Base-by-base conservation (phyloP, 306 rosid genomes). In the Cucumis cinereus region DNA sequence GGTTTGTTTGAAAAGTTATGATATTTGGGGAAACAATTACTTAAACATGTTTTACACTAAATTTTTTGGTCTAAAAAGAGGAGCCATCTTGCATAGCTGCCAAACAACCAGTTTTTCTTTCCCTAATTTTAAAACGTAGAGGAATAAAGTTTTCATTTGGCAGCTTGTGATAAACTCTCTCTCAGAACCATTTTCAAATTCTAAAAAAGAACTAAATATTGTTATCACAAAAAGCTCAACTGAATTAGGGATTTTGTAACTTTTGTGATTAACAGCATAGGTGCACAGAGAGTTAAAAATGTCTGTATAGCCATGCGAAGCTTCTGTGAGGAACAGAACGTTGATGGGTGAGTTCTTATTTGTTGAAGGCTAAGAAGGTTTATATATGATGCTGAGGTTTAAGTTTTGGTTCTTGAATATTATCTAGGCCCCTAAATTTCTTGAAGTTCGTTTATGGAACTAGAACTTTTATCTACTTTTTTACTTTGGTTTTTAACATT, bases 241-340 rank as follows among this genome's bases (percentile, higher is more conserved):
- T 20, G 59, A 72, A 16, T 26, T 60, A 50, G 17, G 45, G 17
- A 28, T 49, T 71, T 28, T 49, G 43, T 49, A 10, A 16, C 43
- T 47, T 47, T 64, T 64, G 63, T 28, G 28, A 17, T 72, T 62
- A 14, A 76, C 93, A 95, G 99, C 84, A 79, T 95, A 79, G 99
- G 99, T 0, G 99, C 99, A 14, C 91, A 85, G 71, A 86, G 96
- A 84, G 98, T 95, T 4, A 92, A 89, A 85, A 86, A 94, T 84
- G 83, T 82, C 78, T 92, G 96, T 82, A 77, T 92, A 81, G 85
- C 93, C 82, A 89, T 95, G 81, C 95, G 98, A 79, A 92, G 81
- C 84, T 84, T 70, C 82, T 92, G 97, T 14, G 98, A 92, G 84
- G 96, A 89, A 64, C 98, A 89, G 79, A 92, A 92, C 79, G 71